Evolutionary conservation across 2,329 filamentous ascomycete species (phyloP).

Genomic region (Fusarium siculi): DNA sequence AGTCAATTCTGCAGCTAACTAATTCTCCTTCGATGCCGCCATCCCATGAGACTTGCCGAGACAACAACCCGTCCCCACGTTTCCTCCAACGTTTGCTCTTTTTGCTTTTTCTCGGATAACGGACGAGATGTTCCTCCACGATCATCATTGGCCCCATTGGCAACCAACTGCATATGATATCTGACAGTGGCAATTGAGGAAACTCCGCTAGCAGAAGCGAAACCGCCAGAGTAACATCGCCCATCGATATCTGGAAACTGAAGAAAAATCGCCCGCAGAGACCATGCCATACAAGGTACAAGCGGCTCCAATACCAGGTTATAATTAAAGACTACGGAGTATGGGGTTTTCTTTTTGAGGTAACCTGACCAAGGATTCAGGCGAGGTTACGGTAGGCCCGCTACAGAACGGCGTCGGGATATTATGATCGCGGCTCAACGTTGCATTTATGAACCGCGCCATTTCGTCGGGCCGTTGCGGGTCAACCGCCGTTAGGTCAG

Average conservation of each 20-base stretch:
- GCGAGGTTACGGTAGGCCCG: accelerated
- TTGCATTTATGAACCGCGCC: background rate
- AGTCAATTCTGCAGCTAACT: no score
- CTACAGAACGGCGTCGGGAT: background rate
- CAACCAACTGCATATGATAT: background rate
- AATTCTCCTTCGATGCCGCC: background rate
- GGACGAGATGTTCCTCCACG: accelerated
- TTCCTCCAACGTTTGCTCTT: no score
- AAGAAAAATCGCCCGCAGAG: background rate
- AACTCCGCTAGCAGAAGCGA: background rate
- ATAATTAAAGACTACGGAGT: background rate
- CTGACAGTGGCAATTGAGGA: background rate
- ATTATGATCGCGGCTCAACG: background rate
- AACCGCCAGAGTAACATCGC: background rate
- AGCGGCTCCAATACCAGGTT: background rate
- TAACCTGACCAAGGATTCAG: background rate
- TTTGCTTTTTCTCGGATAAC: background rate
- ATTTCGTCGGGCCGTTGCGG: background rate
- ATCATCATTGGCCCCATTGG: background rate
- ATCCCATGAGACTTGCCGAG: background rate
- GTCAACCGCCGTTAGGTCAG: background rate
- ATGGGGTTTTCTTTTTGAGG: no score
- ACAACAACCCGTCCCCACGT: background rate
- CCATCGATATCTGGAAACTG: accelerated
- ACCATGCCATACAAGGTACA: accelerated